These are phyloP conservation scores for Deakozyma indianensis DNA, from an alignment of 805 yeast genomes.

Conservation along the genomic window DNA sequence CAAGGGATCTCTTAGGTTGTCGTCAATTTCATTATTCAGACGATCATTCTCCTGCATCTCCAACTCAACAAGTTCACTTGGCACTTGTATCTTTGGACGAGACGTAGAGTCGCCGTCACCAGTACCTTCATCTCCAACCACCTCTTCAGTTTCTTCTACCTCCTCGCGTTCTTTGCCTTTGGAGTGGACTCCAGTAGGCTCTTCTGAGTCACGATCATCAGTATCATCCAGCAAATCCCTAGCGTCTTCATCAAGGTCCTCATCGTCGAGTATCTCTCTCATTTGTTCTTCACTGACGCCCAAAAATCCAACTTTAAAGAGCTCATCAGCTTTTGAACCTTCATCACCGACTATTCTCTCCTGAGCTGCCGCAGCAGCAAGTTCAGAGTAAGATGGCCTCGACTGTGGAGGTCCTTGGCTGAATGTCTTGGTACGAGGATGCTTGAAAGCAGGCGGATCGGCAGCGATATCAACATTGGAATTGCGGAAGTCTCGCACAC, in stretches of 20 bases:
- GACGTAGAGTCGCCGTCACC: not conserved
- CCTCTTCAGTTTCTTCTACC: constrained; percentile 4
- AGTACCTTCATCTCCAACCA: not conserved
- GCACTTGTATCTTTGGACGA: not conserved
- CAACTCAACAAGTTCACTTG: not conserved
- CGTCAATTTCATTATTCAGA: constrained; percentile 3
- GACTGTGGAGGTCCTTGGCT: constrained; percentile 19
- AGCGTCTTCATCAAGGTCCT: constrained; percentile 17
- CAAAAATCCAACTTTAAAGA: constrained; percentile 11
- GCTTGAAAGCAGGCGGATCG: constrained; percentile 72
- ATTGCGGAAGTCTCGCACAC: constrained; percentile 60
- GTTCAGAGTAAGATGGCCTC: constrained; percentile 7
- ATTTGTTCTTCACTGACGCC: constrained; percentile 12
- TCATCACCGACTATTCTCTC: constrained; percentile 10
- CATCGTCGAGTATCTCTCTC: constrained; percentile 10
- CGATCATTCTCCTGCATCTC: not conserved
- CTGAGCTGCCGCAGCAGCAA: constrained; percentile 7
- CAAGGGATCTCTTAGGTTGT: not conserved
- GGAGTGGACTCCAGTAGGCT: constrained; percentile 5
- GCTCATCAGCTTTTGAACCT: constrained; percentile 12
- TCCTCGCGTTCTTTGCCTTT: constrained; percentile 8
- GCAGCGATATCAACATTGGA: constrained; percentile 29
- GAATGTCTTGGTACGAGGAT: constrained; percentile 40
- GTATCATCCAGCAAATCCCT: constrained; percentile 9
- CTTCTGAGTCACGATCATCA: constrained; percentile 8